Evolutionary conservation across 257 asterid genomes (phyloP), one percentile per base, ranked within the genome.

Genomic region (Solanum pimpinellifolium): DNA sequence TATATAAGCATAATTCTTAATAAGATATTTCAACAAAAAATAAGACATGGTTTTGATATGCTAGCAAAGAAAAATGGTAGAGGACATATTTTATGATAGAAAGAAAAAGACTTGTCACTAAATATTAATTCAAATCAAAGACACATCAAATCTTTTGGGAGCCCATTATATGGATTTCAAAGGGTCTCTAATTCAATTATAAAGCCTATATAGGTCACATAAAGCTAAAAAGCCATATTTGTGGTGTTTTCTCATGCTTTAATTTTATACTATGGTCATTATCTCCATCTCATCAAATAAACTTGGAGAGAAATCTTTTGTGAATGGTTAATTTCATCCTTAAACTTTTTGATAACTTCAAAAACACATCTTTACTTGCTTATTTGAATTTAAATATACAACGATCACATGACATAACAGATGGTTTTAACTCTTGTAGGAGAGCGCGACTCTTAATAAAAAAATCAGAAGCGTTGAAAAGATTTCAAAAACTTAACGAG

Each of bases 81-180:
- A 46, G 66, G 84, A 78, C 0, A 56, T 52, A 52, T 52, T 15
- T 78, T 16, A 52, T 78, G 84, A 78, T 15, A 46, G 65, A 46
- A 46, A 25, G 25, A 78, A 46, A 78, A 44, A 25, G 84, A 78
- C n/a, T 78, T 27, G 11, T 46, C 84, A 78, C 41, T 46, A 62
- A 2, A 14, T 46, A 78, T 78, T 78, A 44, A 78, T 78, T 46
- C 10, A 78, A 42, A 27, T 78, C 41, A 78, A 78, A 78, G 41
- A 9, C 65, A 27, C 84, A 78, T 78, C 84, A 78, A 46, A 78
- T 78, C 66, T 78, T 78, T 16, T 27, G 47, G 84, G 84, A 77
- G 82, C 82, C 52, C 65, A 77, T 77, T 39, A 41, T 76, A 76
- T 41, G 23, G n/a, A 78, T 27, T 78, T 44, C 84, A 78, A 46